Conservation (phyloP, 108 stramenopile species). For the Fistulifera pelliculosa region DNA sequence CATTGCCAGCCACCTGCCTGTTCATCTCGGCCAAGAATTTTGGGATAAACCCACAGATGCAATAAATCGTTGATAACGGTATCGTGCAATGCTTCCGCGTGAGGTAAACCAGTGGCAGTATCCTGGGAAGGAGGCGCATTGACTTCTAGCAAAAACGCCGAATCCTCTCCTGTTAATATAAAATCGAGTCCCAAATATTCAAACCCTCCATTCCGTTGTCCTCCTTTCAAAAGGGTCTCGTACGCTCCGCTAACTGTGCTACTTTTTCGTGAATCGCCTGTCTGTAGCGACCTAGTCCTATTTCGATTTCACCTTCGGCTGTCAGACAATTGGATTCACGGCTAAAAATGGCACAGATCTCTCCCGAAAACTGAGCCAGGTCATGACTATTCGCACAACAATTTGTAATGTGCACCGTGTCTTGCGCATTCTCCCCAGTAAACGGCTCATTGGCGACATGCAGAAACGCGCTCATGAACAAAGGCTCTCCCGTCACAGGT, state of each 20-base stretch:
- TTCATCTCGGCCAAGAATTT: constrained; percentile 10
- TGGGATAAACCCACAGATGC: constrained; percentile 62
- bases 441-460: constrained; percentile 81
- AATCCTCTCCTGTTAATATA: constrained; percentile 43
- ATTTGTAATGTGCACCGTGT: constrained; percentile 76
- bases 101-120: constrained; percentile 70
- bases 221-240: constrained; percentile 55
- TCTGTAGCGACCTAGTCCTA: constrained; percentile 50
- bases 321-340: constrained; percentile 21
- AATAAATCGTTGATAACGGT: constrained; percentile 67
- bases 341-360: constrained; percentile 48
- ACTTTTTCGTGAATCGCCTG: constrained; percentile 61
- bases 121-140: constrained; percentile 86
- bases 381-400: constrained; percentile 84
- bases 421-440: constrained; percentile 13
- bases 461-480: constrained; percentile 65
- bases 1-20: constrained; percentile 55
- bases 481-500: constrained; percentile 63
- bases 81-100: constrained; percentile 73
- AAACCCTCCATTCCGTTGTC: constrained; percentile 68
- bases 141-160: constrained; percentile 74
- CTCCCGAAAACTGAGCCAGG: constrained; percentile 58
- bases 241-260: constrained; percentile 30
- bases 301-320: constrained; percentile 5
- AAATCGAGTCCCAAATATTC: constrained; percentile 85